phyloP scores from a whole-genome alignment of 2,329 filamentous ascomycete genomes.

The Sporothrix variecibatus region DNA sequence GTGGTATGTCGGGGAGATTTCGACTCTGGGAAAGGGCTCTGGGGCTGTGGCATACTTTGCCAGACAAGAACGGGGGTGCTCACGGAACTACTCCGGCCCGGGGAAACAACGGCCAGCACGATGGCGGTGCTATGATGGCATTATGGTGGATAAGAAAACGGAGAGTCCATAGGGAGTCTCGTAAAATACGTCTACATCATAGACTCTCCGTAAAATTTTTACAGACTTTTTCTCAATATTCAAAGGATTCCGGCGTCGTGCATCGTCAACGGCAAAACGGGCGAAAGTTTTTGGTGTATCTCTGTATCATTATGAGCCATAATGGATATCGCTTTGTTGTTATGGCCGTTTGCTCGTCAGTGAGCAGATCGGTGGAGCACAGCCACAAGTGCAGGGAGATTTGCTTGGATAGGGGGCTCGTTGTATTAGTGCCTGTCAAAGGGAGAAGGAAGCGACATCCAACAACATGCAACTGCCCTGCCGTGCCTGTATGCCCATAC shows the following conservation, averaged over 20 bases:
- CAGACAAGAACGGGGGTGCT: background rate
- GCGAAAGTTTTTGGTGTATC: background rate
- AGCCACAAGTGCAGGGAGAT: background rate
- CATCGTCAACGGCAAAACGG: conserved; percentile 1
- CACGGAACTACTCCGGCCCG: background rate
- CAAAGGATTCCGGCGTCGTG: background rate
- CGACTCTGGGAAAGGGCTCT: background rate
- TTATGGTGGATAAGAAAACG: background rate
- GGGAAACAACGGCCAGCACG: background rate
- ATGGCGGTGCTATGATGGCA: background rate
- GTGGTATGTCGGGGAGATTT: background rate
- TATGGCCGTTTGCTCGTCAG: background rate
- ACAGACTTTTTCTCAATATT: background rate
- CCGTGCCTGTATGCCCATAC: background rate
- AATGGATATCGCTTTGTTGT: background rate
- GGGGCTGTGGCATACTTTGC: background rate
- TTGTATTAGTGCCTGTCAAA: background rate
- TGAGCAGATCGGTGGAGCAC: background rate
- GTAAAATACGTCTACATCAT: background rate
- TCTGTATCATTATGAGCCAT: conserved; percentile 2
- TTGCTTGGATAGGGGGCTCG: background rate
- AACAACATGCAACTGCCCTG: background rate
- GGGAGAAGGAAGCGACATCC: background rate
- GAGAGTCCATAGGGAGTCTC: background rate
- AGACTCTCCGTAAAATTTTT: background rate